A percentile compares a stretch with the other conserved stretches of the same genome.
These are phyloP conservation scores for Eucalyptus victrix DNA, from an alignment of 345 rosid species.

Conservation along the genomic window DNA sequence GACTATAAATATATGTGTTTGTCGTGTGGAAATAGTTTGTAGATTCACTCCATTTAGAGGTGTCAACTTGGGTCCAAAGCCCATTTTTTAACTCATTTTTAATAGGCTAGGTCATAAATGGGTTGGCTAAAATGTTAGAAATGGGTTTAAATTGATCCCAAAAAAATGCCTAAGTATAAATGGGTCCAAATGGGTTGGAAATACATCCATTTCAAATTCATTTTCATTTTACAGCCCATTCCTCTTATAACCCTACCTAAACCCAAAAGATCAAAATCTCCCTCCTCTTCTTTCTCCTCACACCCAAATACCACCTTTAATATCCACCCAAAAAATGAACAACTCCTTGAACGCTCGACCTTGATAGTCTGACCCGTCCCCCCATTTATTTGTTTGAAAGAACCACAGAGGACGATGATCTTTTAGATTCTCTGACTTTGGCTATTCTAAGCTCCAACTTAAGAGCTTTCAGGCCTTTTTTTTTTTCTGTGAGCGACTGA, in stretches of 20 bases:
- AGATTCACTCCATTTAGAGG: background rate
- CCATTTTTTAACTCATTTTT: background rate
- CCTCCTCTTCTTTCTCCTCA: background rate
- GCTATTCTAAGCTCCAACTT: too few relatives aligned
- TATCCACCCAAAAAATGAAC: too few relatives aligned
- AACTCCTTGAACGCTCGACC: background rate
- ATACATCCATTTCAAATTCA: background rate
- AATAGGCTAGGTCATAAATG: background rate
- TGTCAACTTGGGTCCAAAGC: background rate
- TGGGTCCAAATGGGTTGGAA: background rate
- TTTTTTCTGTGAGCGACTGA: too few relatives aligned
- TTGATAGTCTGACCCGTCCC: too few relatives aligned
- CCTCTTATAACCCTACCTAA: background rate
- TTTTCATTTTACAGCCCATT: background rate
- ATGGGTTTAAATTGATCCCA: background rate
- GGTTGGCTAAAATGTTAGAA: background rate
- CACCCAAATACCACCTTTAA: too few relatives aligned
- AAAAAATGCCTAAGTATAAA: background rate
- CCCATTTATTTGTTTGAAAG: too few relatives aligned
- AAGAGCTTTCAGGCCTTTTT: too few relatives aligned
- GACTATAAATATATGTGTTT: background rate
- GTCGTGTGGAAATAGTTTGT: too few relatives aligned
- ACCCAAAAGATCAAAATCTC: background rate
- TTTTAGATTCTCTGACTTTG: too few relatives aligned
- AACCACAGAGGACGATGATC: too few relatives aligned